These are phyloP conservation scores for Neobulgaria alba DNA, from an alignment of 2,329 filamentous ascomycete genomes.

Conservation along the genomic window DNA sequence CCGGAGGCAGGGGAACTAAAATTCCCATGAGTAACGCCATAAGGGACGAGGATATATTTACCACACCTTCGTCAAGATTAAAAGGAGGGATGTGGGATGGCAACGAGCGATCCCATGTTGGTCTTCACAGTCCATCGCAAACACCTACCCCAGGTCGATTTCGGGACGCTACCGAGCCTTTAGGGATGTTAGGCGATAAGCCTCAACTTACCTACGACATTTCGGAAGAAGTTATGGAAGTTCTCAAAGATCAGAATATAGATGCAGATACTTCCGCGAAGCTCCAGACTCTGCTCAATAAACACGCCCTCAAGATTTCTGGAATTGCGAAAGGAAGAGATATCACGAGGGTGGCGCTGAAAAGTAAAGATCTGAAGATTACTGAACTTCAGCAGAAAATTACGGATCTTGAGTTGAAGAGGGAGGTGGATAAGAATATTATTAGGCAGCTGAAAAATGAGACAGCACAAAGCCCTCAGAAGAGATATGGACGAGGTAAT, in stretches of 20 bases:
- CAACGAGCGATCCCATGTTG: conserved; percentile 16
- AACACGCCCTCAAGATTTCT: conserved; percentile 47
- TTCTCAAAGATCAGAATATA: conserved; percentile 39
- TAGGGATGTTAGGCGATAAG: background rate
- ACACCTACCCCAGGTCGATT: conserved; percentile 24
- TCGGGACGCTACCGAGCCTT: conserved; percentile 8
- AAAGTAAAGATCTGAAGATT: conserved; percentile 56
- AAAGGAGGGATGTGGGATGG: conserved; percentile 20
- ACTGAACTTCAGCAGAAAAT: conserved; percentile 59
- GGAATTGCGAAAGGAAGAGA: conserved; percentile 60
- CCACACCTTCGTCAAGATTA: conserved; percentile 10
- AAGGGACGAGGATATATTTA: conserved; percentile 18
- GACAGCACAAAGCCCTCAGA: conserved; percentile 12
- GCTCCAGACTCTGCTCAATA: conserved; percentile 40
- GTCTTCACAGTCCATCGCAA: conserved; percentile 13
- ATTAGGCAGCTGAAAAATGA: conserved; percentile 26
- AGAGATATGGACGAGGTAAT: conserved; percentile 7
- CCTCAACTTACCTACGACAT: conserved; percentile 28
- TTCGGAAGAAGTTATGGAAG: conserved; percentile 39
- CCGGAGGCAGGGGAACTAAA: conserved; percentile 1
- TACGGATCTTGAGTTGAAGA: conserved; percentile 44
- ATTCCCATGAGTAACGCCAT: background rate
- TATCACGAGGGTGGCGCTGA: conserved; percentile 51
- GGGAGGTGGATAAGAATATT: conserved; percentile 41
- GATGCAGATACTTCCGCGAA: conserved; percentile 30